Percentiles rank a stretch among this genome's conserved stretches.
phyloP scores from a whole-genome alignment of 2,329 filamentous ascomycete genomes.

The Alternaria solani region DNA sequence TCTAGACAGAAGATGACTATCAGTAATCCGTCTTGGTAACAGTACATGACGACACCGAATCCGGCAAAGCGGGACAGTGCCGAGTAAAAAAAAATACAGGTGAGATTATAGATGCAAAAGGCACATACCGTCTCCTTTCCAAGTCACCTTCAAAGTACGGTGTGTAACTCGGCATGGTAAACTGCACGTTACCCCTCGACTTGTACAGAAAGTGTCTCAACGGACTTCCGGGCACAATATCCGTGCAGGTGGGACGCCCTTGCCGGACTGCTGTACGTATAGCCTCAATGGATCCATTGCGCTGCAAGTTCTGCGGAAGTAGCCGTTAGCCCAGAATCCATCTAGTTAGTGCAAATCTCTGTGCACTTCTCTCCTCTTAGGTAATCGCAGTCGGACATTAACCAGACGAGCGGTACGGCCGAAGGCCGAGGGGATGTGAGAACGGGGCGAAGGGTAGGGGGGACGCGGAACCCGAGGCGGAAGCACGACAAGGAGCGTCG shows the following conservation, averaged over 20 bases:
- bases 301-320: conserved; percentile 60
- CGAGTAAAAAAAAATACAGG: not conserved
- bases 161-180: conserved; percentile 84
- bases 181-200: conserved; percentile 92
- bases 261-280: conserved; percentile 75
- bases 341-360: not conserved
- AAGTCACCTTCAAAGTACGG: conserved; percentile 70
- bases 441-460: not conserved
- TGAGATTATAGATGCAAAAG: not conserved
- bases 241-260: conserved; percentile 74
- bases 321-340: conserved; percentile 14
- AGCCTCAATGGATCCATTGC: conserved; percentile 75
- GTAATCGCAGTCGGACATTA: not conserved
- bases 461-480: not conserved
- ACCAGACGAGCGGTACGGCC: not conserved
- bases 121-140: conserved; percentile 66
- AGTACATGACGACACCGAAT: not conserved
- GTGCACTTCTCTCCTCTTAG: not conserved
- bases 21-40: not conserved
- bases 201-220: conserved; percentile 96
- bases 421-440: not conserved
- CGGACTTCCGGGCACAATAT: conserved; percentile 81
- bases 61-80: not conserved
- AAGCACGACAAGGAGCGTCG: conserved; percentile 4
- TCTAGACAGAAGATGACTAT: conserved; percentile 6